Base-by-base conservation (phyloP, 1,139 yeast genomes). In the Hyphopichia wangnamkhiaoensis region DNA sequence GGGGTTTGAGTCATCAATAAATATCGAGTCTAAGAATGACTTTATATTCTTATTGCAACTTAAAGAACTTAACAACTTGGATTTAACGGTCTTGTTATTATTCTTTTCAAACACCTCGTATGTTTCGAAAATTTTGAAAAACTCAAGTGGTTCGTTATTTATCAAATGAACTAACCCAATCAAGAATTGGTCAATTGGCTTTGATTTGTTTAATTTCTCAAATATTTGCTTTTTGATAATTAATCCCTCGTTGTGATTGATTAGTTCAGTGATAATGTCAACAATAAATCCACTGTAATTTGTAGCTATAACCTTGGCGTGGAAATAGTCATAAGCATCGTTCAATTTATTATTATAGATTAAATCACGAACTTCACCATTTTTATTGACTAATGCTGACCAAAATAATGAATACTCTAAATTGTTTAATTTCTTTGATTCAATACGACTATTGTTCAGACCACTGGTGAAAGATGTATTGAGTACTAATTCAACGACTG, bases 101-200 rank as follows among this genome's bases (percentile, higher is more conserved):
- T 50, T 39, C 10, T 48, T 37, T 20, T 47, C 49, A 35, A 54
- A 52, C 13, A 45, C 42, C n/a, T 50, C 50, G 33, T 49, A 47
- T 21, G 42, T 37, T 26, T 52, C 48, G 41, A 66, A 65, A 2
- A 53, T 48, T 3, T 50, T 43, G 38, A 47, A 56, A 39, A 63
- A 65, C 30, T 52, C 44, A 33, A 43, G 37, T 2, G 61, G 52
- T 17, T 64, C 61, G 38, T 58, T 53, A 37, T 63, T 68, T 23
- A 63, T 55, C 43, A 68, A 56, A 41, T 60, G 51, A 4, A 68
- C 56, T 30, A 72, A 48, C 2, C 76, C 77, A 25, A 58, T 53
- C 37, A 72, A 59, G 37, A 66, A 62, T 26, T 53, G 46, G 38
- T 64, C 61, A 13, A 65, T 48, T 8, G 47, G 43, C 33, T 37